A percentile compares a stretch with the other conserved stretches of the same genome.
Conservation (phyloP, 768 basidiomycete genomes). For the Dioszegia crocea region DNA sequence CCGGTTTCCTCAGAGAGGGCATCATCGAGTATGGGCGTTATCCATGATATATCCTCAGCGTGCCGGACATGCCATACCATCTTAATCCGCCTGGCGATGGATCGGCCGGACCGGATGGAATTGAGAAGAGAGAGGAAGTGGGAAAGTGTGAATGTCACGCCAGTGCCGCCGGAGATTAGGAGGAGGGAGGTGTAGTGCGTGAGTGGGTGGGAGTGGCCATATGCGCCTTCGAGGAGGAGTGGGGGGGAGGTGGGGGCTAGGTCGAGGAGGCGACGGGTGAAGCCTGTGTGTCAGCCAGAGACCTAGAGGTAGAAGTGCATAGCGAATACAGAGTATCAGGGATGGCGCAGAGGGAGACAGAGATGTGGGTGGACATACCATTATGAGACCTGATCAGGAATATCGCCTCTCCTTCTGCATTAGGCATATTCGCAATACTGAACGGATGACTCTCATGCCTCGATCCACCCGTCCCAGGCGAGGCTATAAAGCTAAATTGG, state of each 20-base stretch:
- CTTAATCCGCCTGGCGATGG: slow-evolving; percentile 25
- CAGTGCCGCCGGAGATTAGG: slow-evolving; percentile 35
- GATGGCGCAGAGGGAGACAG: neutral
- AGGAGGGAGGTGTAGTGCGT: slow-evolving; percentile 22
- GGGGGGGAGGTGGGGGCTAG: slow-evolving; percentile 9
- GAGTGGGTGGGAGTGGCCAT: slow-evolving; percentile 26
- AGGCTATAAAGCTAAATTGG: slow-evolving; percentile 39
- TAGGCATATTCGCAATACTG: slow-evolving; percentile 40
- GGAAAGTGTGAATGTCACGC: slow-evolving; percentile 25
- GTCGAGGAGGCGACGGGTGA: slow-evolving; percentile 26
- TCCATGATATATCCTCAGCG: slow-evolving; percentile 27
- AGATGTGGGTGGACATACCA: slow-evolving; percentile 13
- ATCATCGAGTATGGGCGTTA: slow-evolving; percentile 24
- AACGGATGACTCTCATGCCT: slow-evolving; percentile 48
- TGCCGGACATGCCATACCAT: slow-evolving; percentile 43
- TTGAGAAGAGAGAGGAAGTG: slow-evolving; percentile 21
- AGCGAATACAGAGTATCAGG: too few relatives aligned
- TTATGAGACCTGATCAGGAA: slow-evolving; percentile 32
- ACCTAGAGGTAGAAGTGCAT: too few relatives aligned
- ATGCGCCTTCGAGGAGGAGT: slow-evolving; percentile 33
- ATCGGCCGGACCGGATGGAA: slow-evolving; percentile 5
- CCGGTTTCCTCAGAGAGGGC: slow-evolving; percentile 3
- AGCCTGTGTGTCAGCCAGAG: slow-evolving; percentile 15
- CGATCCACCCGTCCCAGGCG: slow-evolving; percentile 37
- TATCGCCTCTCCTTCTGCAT: slow-evolving; percentile 17